Base-by-base conservation (phyloP, 2,329 filamentous ascomycete species). In the Ophiostoma australiae region DNA sequence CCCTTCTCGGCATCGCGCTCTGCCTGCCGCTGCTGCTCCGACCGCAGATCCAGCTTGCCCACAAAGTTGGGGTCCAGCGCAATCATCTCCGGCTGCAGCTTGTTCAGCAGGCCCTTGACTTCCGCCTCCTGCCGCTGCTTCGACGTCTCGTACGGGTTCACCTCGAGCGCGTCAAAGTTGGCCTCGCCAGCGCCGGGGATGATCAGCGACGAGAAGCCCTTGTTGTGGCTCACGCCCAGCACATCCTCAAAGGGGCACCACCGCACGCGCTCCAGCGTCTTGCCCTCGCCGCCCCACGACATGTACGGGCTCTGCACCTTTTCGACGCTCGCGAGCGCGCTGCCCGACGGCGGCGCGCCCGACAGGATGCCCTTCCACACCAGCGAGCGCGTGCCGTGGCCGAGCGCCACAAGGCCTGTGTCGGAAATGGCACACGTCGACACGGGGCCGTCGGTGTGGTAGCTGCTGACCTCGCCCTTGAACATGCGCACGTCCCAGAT, bases 211-310 rank as follows among this genome's bases (percentile, higher is more conserved):
- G 91, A 91, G 82, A 98, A 98, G 17, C 95, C 95, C 72, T 89
- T 84, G 77, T 91, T 86, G 82, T 98, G 94, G 1, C 90, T 87
- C 33, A 97, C 72, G 66, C 74, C 95, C 1, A 99, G 86, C 0
- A 97, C 84, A 82, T 99, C 95, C 79, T 99, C 95, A 74, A 91
- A 97, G 0, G 95, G 95, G 78, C 95, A 99, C 92, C 94, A 99
- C 73, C 87, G 86, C 1, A 97, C 87, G 58, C 91, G 88, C 80
- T 97, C 92, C 37, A 97, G 88, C 70, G 85, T 86, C 73, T 90
- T 87, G 27, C 93, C 94, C 73, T 97, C 92, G 68, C 92, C 92
- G 67, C 93, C 93, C 91, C 94, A 98, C 1, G 88, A 85, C 89
- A 99, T 92, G 81, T 99, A 99, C 0, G 95, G 95, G 70, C 89